Conservation (phyloP, 148 eudicot genomes). For the Rhododendron molle region DNA sequence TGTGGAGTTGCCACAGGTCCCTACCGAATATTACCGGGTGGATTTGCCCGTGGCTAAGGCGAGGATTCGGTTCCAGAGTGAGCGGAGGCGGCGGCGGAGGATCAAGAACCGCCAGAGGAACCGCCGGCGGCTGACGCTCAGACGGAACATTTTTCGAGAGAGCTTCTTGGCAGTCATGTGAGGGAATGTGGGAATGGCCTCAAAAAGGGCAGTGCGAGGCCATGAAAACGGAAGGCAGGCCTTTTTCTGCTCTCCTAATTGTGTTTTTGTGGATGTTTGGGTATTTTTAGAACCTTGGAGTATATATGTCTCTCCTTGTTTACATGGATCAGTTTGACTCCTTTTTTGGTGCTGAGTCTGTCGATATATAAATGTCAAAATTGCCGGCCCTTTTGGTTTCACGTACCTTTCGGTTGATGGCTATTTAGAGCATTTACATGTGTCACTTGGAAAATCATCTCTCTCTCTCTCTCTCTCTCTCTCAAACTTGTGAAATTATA, state of each 20-base stretch:
- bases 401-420: background rate
- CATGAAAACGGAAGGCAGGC: background rate
- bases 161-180: background rate
- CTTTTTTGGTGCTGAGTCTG: background rate
- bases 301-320: background rate
- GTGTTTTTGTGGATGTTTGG: background rate
- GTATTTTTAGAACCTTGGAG: background rate
- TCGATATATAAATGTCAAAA: background rate
- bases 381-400: background rate
- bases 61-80: constrained; percentile 3
- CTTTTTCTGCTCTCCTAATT: background rate
- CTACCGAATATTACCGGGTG: background rate
- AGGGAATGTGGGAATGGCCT: background rate
- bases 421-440: background rate
- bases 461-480: background rate
- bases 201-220: background rate
- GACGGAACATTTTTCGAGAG: background rate
- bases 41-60: constrained; percentile 18
- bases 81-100: constrained; percentile 3
- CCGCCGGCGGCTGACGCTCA: background rate
- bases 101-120: background rate
- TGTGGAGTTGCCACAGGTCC: background rate
- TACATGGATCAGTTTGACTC: background rate
- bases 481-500: background rate
- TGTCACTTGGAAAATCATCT: background rate